These are phyloP conservation scores for Rostrohypoxylon terebratum DNA, from an alignment of 495 filamentous ascomycete genomes.

Conservation along the genomic window DNA sequence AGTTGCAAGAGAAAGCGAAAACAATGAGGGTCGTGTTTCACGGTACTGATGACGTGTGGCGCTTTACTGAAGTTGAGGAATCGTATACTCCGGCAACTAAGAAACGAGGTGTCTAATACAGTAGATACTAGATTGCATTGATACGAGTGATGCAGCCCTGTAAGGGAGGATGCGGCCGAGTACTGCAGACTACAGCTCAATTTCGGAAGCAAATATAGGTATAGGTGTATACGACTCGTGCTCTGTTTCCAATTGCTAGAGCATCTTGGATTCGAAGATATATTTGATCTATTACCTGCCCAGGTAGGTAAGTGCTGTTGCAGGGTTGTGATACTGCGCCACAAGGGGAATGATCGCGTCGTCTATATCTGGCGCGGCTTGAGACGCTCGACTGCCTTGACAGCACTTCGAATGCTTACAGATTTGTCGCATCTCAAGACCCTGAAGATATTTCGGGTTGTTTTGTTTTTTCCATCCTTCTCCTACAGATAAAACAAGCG, in stretches of 20 bases:
- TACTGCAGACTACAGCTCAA: background rate
- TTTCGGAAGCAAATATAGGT: background rate
- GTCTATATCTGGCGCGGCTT: conserved; percentile 8
- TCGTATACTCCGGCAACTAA: background rate
- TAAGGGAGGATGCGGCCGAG: background rate
- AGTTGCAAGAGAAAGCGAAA: conserved; percentile 22
- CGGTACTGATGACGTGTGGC: conserved; percentile 12
- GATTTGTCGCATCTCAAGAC: background rate
- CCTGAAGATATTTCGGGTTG: conserved; percentile 1
- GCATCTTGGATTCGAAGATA: background rate
- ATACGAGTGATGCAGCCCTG: too few species aligned
- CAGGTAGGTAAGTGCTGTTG: background rate
- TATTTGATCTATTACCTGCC: background rate
- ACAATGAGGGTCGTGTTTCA: conserved; percentile 25
- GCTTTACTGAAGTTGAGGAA: conserved; percentile 26
- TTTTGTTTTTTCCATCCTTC: background rate
- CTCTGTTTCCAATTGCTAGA: background rate
- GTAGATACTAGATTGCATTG: too few species aligned
- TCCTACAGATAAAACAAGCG: conserved; percentile 15
- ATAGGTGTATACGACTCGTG: background rate
- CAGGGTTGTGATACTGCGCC: conserved; percentile 17
- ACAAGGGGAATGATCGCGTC: background rate
- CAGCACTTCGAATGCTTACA: background rate
- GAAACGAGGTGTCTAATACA: background rate
- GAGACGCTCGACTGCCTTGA: background rate